These are phyloP conservation scores for Monotropa hypopitys DNA, from an alignment of 179 eudicot species.

Conservation along the genomic window DNA sequence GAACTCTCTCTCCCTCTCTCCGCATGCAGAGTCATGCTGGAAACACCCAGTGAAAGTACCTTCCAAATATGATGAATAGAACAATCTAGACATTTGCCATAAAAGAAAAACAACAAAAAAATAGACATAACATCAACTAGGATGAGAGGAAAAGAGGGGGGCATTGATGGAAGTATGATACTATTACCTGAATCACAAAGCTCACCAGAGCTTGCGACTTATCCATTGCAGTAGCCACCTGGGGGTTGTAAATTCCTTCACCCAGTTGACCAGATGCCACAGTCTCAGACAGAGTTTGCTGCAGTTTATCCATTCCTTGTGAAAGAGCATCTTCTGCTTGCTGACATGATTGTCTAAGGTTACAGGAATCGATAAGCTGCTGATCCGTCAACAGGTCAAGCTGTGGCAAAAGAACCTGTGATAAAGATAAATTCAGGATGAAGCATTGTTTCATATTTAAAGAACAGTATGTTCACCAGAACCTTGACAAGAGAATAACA, in stretches of 20 bases:
- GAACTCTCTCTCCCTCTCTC: too few species aligned
- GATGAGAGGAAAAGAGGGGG: neutral
- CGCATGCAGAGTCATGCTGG: too few species aligned
- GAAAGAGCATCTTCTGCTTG: slow-evolving; percentile 97
- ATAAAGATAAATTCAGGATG: neutral
- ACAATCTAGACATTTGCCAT: neutral
- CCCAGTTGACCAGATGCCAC: slow-evolving; percentile 52
- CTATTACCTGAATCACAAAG: slow-evolving; percentile 77
- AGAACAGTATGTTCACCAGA: neutral
- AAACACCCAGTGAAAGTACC: neutral
- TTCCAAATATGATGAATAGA: neutral
- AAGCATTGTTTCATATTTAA: neutral
- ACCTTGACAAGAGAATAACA: too few species aligned
- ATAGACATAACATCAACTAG: neutral
- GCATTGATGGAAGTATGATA: neutral
- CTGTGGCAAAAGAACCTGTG: slow-evolving; percentile 63
- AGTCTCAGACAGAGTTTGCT: slow-evolving; percentile 49
- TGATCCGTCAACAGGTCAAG: slow-evolving; percentile 59
- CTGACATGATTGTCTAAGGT: slow-evolving; percentile 77
- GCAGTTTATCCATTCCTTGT: slow-evolving; percentile 89
- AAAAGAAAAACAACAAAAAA: neutral
- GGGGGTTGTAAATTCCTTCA: slow-evolving; percentile 50
- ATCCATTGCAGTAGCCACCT: slow-evolving; percentile 55
- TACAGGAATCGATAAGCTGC: slow-evolving; percentile 38
- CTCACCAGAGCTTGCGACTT: slow-evolving; percentile 61